Base-by-base conservation (phyloP, 768 basidiomycete species). In the Suillus ampliporus region DNA sequence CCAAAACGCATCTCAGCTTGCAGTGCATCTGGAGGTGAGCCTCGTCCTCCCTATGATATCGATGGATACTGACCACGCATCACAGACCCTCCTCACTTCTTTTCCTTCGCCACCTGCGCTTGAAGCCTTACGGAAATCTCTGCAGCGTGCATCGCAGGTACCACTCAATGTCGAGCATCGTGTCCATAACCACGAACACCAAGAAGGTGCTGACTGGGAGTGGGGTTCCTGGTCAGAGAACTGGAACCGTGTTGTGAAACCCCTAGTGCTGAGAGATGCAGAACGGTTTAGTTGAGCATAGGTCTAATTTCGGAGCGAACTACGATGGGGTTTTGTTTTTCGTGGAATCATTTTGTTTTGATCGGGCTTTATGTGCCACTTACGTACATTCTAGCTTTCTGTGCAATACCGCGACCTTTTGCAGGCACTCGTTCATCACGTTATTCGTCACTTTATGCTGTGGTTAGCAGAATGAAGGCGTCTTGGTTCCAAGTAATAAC, bases 191-290 rank as follows among this genome's bases (percentile, higher is more conserved):
- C 63, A 60, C 54, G 62, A 58, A 46, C 69, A 68, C 51, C 54
- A 61, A 63, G 68, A 66, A 37, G 75, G 68, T 2, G 72, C 67
- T 8, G 69, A 72, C 31, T 83, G 83, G 81, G 79, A 82, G 37
- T 95, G 92, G 92, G 77, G 80, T 26, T 85, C 85, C 0, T 98
- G 95, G 95, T 83, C 89, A 61, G 87, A 94, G 59, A 95, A 95
- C 68, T 98, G 95, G 95, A 83, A 84, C 56, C 78, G 76, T 48
- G 79, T 85, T 21, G 80, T 97, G 58, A 79, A 80, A 70, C 92
- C 91, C 17, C 71, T 94, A 38, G 68, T 84, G 26, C 60, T 81
- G 57, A 69, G 60, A 34, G 76, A 79, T 51, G 75, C 69, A 35
- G 66, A 63, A 53, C 66, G 65, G 21, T 65, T 68, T 46, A 66